These are phyloP conservation scores for Pseudisothecium myosuroides DNA, from an alignment of 225 moss, liverwort and hornwort species.

Conservation along the genomic window DNA sequence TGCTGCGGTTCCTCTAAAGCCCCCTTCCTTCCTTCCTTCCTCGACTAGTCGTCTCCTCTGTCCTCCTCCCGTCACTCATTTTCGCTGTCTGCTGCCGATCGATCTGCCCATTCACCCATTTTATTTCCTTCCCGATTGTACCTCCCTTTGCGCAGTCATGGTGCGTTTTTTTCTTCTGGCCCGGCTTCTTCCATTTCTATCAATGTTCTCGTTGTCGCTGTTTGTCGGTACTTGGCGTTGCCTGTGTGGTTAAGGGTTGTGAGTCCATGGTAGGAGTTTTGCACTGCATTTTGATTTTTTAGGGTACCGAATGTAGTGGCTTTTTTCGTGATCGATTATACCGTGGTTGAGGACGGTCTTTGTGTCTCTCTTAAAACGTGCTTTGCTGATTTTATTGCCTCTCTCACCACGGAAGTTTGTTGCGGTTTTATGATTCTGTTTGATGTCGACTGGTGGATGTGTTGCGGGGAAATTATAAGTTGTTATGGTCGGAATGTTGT, in stretches of 20 bases:
- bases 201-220: background rate
- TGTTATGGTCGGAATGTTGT: background rate
- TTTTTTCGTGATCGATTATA: background rate
- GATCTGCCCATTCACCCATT: too few species aligned
- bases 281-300: too few species aligned
- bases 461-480: background rate
- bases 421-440: background rate
- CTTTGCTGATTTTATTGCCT: background rate
- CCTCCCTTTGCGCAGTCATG: background rate
- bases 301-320: background rate
- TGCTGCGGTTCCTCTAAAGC: too few species aligned
- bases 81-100: background rate
- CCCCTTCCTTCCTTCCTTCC: too few species aligned
- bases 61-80: too few species aligned
- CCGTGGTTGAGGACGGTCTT: background rate
- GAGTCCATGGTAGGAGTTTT: too few species aligned
- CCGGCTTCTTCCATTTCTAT: background rate
- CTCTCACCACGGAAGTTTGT: background rate
- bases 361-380: background rate
- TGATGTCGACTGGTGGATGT: background rate
- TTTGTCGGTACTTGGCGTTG: background rate
- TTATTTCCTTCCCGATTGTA: background rate
- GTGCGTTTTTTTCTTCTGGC: background rate
- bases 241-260: too few species aligned
- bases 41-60: too few species aligned